A percentile compares a stretch with the other conserved stretches of the same genome.
phyloP scores from a whole-genome alignment of 2,329 filamentous ascomycete species.

The Aureobasidium sp. region DNA sequence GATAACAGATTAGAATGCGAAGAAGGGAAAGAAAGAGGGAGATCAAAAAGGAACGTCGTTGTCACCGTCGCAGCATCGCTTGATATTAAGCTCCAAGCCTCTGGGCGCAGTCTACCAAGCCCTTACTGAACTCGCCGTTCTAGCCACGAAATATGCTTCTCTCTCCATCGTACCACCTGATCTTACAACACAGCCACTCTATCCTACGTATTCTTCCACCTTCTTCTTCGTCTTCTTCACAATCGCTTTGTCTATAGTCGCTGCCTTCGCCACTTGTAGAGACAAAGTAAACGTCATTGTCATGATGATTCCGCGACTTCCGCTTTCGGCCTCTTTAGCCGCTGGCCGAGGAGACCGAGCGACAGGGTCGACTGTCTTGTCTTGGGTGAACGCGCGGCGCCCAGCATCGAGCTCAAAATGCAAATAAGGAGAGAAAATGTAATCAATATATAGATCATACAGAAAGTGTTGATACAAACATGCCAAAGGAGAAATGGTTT shows the following conservation, averaged over 20 bases:
- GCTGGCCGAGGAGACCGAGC: neutral
- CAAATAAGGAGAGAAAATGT: neutral
- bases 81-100: constrained; percentile 3
- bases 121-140: neutral
- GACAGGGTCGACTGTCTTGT: neutral
- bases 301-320: neutral
- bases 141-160: neutral
- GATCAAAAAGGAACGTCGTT: neutral
- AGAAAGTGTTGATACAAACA: neutral
- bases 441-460: neutral
- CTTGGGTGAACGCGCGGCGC: constrained; percentile 10
- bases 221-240: neutral
- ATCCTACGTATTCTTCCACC: neutral
- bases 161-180: neutral
- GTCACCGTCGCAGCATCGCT: neutral
- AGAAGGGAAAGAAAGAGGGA: neutral
- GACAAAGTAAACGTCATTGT: neutral
- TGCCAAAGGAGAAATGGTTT: neutral
- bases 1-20: neutral
- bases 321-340: neutral
- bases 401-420: neutral
- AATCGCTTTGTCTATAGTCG: neutral
- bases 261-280: neutral
- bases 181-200: neutral
- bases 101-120: constrained; percentile 12